Evolutionary conservation across 1,284 basidiomycete genomes (phyloP), one percentile per base, ranked within the genome.

Genomic region (Tremellales sp.): DNA sequence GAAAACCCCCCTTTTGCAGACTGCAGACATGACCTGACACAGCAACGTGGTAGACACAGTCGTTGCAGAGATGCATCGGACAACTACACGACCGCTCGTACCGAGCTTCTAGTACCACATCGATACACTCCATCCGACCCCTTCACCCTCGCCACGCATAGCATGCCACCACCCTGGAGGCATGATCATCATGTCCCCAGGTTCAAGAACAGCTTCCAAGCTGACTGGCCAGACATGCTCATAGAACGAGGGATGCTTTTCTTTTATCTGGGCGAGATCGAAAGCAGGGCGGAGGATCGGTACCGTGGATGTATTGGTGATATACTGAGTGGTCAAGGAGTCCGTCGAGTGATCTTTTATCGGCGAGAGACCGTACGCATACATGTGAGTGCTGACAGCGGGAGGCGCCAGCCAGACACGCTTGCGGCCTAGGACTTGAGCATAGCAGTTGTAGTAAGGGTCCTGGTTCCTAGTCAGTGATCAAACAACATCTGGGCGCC

Each of bases 111-210:
- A 73, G 45, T 66, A 72, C 71, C 71, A 73, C 52, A 71, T 71
- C 4, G 70, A 72, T 2, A 73, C 63, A 48, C 68, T 71, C 69
- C 70, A 73, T 3, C 63, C 65, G 1, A 62, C 60, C 3, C 54
- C 66, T 5, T 48, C 47, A 1, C 70, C 80, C 71, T 89, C 85
- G 63, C 83, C 84, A 40, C 82, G 78, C 86, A 92, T 88, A 5
- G 85, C 86, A 71, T 93, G 89, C 89, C 89, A 93, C 89, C 89
- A 95, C 19, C 87, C 83, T 1, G 86, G 84, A 21, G 91, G 90
- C 59, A 95, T 83, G 63, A 87, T 85, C 35, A 97, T 73, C 50
- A 92, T 57, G 70, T 95, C 92, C 0, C 92, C 92, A 1, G 87
- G 82, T 38, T 78, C 73, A 1, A 97, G 76, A 1, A 82, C 81